Percentiles rank a stretch among this genome's conserved stretches.
Conservation (phyloP, 345 rosid species). For the Boechera divaricarpa region DNA sequence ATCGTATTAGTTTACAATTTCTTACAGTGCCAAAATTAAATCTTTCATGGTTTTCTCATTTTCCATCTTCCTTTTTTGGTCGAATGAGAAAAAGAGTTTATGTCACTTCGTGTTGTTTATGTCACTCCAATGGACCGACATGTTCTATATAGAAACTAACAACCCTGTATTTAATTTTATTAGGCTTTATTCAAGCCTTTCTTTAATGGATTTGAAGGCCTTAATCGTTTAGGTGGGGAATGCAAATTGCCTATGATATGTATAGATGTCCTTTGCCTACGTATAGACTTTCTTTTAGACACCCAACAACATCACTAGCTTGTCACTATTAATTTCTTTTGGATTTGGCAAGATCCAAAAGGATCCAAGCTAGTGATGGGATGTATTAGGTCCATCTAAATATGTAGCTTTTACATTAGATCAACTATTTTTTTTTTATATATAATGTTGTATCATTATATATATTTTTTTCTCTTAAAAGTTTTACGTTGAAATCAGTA, state of each 20-base stretch:
- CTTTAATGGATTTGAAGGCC: not conserved
- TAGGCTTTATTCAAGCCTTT: not conserved
- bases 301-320: conserved; percentile 26
- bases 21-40: too few relatives aligned
- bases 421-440: not conserved
- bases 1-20: not conserved
- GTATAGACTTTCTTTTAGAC: conserved; percentile 18
- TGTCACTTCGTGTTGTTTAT: too few relatives aligned
- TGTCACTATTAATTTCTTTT: conserved; percentile 25
- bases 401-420: not conserved
- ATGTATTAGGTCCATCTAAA: conserved; percentile 1
- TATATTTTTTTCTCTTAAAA: not conserved
- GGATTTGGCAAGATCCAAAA: conserved; percentile 36
- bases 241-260: not conserved
- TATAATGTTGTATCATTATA: not conserved
- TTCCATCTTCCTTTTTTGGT: not conserved
- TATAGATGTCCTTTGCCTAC: not conserved
- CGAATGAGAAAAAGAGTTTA: conserved; percentile 5
- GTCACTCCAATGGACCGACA: conserved; percentile 5
- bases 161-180: not conserved
- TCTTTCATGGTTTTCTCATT: too few relatives aligned
- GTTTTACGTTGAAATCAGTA: not conserved
- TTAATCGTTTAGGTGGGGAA: not conserved
- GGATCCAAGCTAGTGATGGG: conserved; percentile 29
- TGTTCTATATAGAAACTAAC: not conserved